These are phyloP conservation scores for Schrenkiella parvula DNA, from an alignment of 345 rosid genomes.

Conservation along the genomic window DNA sequence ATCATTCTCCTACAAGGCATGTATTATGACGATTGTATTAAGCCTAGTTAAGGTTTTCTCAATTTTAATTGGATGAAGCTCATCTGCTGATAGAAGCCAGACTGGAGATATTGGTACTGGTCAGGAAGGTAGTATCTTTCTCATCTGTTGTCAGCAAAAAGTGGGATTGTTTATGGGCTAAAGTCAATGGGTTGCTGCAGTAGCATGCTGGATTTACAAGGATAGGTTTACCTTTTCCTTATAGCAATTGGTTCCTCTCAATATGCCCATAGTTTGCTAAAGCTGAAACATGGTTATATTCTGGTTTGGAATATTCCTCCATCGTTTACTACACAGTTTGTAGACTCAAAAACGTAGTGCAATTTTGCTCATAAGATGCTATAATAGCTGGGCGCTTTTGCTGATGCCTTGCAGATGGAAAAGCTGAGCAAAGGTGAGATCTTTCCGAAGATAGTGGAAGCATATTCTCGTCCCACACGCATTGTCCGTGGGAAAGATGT, in stretches of 20 bases:
- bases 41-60: neutral
- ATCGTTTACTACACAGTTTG: neutral
- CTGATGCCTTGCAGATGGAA: conserved; percentile 59
- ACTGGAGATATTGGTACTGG: neutral
- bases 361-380: neutral
- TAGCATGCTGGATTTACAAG: neutral
- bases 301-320: neutral
- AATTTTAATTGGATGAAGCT: neutral
- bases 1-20: neutral
- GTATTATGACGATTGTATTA: conserved; percentile 4
- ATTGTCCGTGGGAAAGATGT: conserved; percentile 87
- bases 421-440: conserved; percentile 53
- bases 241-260: neutral
- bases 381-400: neutral
- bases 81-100: neutral
- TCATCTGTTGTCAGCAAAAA: neutral
- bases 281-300: neutral
- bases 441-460: conserved; percentile 77
- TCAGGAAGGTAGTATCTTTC: neutral
- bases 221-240: neutral
- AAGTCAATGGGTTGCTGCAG: neutral
- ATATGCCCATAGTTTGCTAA: neutral
- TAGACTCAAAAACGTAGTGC: neutral
- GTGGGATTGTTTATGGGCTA: neutral
- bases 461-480: conserved; percentile 93